Evolutionary conservation across 805 yeast genomes (phyloP), one percentile per base, ranked within the genome.

Genomic region (Sugiyamaella lignohabitans): DNA sequence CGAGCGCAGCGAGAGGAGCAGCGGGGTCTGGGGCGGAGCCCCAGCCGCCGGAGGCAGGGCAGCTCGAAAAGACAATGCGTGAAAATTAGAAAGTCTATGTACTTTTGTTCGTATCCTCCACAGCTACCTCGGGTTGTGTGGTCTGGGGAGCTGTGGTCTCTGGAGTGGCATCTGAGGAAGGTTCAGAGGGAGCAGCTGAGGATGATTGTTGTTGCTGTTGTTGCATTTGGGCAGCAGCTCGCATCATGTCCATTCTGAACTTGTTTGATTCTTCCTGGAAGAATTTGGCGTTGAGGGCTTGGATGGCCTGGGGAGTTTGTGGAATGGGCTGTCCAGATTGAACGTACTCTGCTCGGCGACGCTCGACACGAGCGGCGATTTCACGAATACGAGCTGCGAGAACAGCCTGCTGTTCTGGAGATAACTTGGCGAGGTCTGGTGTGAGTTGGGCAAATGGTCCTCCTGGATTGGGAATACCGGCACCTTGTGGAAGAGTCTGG

Each of bases 301-400:
- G 21, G 30, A 40, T 40, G 16, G 11, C 43, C 20, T 22, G 22
- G 5, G 29, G 43, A 27, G 32, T 24, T 10, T 40, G 20, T 4
- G 43, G 18, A n/a, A 24, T 21, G 3, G 32, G 11, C 6, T 40
- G 34, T 5, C 35, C 43, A 3, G 43, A 5, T 29, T 40, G 20
- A 19, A 22, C 35, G 32, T 19, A 19, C 14, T 40, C 43, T 16
- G 18, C 22, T 17, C 19, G n/a, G 20, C 43, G 32, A 19, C 29
- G 32, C 22, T 40, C 35, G n/a, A 40, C 36, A 2, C 43, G 32
- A 18, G n/a, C 35, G 3, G 43, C 35, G n/a, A 40, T n/a, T 27
- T 40, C 35, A 11, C 32, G 32, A 22, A 40, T 40, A 18, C 32
- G 34, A 17, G 32, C 32, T n/a, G 29, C 22, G 35, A 40, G 19